Percentiles rank a stretch among this genome's conserved stretches.
phyloP scores from a whole-genome alignment of 306 rosid genomes.

The Inga leiocalycina region DNA sequence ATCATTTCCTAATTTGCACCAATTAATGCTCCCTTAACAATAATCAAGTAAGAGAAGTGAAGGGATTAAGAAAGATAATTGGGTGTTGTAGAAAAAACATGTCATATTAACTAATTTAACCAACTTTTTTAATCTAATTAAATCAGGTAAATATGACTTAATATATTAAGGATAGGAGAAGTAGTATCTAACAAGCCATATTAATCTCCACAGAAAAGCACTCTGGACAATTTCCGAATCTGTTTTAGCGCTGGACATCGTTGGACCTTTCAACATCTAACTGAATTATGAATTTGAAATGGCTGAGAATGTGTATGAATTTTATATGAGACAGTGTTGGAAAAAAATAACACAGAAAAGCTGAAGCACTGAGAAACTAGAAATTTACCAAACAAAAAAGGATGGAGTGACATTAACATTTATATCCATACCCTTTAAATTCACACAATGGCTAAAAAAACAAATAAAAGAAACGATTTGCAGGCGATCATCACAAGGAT shows the following conservation, averaged over 20 bases:
- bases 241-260: not conserved
- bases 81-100: too few species aligned
- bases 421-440: not conserved
- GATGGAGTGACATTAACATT: not conserved
- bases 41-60: too few species aligned
- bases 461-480: not conserved
- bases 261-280: not conserved
- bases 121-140: too few species aligned
- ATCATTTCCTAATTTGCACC: too few species aligned
- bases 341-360: not conserved
- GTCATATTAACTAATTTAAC: too few species aligned
- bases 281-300: not conserved
- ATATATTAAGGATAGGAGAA: too few species aligned
- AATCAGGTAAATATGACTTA: too few species aligned
- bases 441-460: not conserved
- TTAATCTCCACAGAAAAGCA: constrained; percentile 7
- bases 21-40: too few species aligned
- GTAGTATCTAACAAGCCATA: constrained; percentile 4
- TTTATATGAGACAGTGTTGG: not conserved
- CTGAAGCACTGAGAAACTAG: not conserved
- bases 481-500: constrained; percentile 25
- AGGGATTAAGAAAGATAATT: too few species aligned
- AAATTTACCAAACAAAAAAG: constrained; percentile 3
- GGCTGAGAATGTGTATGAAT: not conserved
- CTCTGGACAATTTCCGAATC: not conserved